These are phyloP conservation scores for Nevesoporus exiguus DNA, from an alignment of 768 basidiomycete genomes.

Conservation along the genomic window DNA sequence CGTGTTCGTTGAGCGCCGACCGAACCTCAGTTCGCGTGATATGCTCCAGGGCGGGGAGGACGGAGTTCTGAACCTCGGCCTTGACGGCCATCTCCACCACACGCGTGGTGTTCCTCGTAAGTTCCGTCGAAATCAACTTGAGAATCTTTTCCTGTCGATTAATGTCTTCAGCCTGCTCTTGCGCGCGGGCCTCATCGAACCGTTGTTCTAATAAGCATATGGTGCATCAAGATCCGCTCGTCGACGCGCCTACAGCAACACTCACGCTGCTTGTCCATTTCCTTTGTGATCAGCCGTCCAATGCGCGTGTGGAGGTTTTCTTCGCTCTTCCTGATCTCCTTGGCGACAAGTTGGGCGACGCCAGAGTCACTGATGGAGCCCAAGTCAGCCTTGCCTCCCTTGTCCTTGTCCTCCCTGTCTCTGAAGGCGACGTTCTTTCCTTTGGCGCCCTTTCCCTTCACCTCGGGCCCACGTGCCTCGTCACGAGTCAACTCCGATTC, in stretches of 20 bases:
- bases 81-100: conserved; percentile 90
- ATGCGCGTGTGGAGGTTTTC: conserved; percentile 74
- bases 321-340: conserved; percentile 82
- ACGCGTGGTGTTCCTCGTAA: conserved; percentile 83
- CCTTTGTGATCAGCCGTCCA: conserved; percentile 75
- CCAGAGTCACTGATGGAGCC: conserved; percentile 46
- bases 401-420: conserved; percentile 49
- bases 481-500: conserved; percentile 64
- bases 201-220: conserved; percentile 59
- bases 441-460: conserved; percentile 46
- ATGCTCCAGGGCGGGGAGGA: conserved; percentile 76
- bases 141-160: conserved; percentile 85
- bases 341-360: conserved; percentile 57
- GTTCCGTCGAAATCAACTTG: conserved; percentile 82
- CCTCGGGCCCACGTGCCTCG: conserved; percentile 50
- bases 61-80: conserved; percentile 77
- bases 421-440: conserved; percentile 63
- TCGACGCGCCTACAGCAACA: conserved; percentile 11
- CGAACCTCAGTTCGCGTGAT: conserved; percentile 83
- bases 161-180: conserved; percentile 79
- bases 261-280: conserved; percentile 89
- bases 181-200: conserved; percentile 73
- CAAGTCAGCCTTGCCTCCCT: conserved; percentile 24
- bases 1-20: conserved; percentile 71
- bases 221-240: conserved; percentile 4